Base-by-base conservation (phyloP, 192 early-diverging fungal species). In the Glomus cerebriforme region DNA sequence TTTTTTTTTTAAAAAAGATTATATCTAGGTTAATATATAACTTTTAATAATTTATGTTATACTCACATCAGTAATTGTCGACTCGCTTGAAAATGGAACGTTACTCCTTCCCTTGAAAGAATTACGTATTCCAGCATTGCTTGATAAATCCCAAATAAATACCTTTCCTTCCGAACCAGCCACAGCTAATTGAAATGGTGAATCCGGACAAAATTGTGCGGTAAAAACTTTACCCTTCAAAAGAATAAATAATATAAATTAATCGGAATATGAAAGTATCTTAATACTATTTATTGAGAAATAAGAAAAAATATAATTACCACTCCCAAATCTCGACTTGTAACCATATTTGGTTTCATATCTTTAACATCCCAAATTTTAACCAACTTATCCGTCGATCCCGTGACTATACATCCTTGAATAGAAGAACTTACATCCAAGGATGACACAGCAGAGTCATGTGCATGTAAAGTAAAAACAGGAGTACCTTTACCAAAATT, bases 291-390 rank as follows among this genome's bases (percentile, higher is more conserved):
- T n/a, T n/a, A n/a, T n/a, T n/a, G n/a, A n/a, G n/a, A 89, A 84
- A 81, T 22, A 17, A 76, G 39, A 15, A 67, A 80, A 63, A 24
- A 37, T 17, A 54, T n/a, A 80, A 29, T 43, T 86, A 92, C 93
- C 37, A 94, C 90, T 47, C 90, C 93, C n/a, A 95, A 84, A 81
- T 96, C 92, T 64, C 94, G 90, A 79, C 94, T 96, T 37, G 93
- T 87, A 7, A 99, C 88, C 93, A 97, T 89, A 73, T 90, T 85
- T 59, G 96, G 92, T 67, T 91, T 89, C 79, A 85, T 83, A 39
- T 95, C 88, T 47, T 88, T 88, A 10, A 95, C 87, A 79, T 93
- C 90, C 98, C 98, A 99, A 35, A 99, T 86, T 87, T 99, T 99
- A 86, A 96, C 92, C 4, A 85, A 87, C 79, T 95, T 93, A 78